Evolutionary conservation across 768 basidiomycete species (phyloP).

Genomic region (Trametes punicea): DNA sequence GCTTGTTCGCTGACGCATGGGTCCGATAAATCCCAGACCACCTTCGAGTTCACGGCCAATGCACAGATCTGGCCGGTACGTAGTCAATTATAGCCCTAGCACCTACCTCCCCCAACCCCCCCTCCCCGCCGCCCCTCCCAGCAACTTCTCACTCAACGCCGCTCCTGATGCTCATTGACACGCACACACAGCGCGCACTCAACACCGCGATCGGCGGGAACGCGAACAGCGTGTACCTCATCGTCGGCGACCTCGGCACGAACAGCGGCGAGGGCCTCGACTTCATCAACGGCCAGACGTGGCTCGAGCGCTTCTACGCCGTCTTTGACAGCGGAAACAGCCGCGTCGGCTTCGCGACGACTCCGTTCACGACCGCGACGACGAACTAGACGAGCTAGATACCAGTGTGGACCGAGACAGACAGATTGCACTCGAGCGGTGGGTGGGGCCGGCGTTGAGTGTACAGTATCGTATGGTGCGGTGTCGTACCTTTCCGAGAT

Average conservation of each 20-base stretch:
- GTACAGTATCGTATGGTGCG: neutral
- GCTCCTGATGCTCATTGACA: too few species aligned
- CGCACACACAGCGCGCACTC: conserved; percentile 29
- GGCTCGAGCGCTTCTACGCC: conserved; percentile 37
- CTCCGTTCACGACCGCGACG: conserved; percentile 31
- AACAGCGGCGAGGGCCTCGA: conserved; percentile 32
- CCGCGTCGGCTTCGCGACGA: conserved; percentile 36
- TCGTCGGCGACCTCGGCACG: conserved; percentile 30
- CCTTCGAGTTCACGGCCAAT: conserved; percentile 30
- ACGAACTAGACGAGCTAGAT: conserved; percentile 24
- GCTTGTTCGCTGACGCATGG: neutral
- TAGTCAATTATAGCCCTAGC: neutral
- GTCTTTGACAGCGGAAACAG: conserved; percentile 34
- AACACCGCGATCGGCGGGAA: conserved; percentile 31
- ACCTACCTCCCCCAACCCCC: neutral
- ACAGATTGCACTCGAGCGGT: too few species aligned
- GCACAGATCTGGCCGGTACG: conserved; percentile 33
- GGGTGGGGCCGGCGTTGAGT: too few species aligned
- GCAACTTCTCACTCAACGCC: neutral
- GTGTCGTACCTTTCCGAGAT: too few species aligned
- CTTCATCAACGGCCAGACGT: conserved; percentile 34
- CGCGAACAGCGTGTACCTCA: conserved; percentile 27
- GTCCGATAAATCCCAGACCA: conserved; percentile 15
- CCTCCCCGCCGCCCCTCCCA: neutral
- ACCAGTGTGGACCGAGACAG: neutral